A percentile compares a stretch with the other conserved stretches of the same genome.
These are phyloP conservation scores for Coemansia sp. DNA, from an alignment of 371 early-diverging fungal genomes.

Conservation along the genomic window DNA sequence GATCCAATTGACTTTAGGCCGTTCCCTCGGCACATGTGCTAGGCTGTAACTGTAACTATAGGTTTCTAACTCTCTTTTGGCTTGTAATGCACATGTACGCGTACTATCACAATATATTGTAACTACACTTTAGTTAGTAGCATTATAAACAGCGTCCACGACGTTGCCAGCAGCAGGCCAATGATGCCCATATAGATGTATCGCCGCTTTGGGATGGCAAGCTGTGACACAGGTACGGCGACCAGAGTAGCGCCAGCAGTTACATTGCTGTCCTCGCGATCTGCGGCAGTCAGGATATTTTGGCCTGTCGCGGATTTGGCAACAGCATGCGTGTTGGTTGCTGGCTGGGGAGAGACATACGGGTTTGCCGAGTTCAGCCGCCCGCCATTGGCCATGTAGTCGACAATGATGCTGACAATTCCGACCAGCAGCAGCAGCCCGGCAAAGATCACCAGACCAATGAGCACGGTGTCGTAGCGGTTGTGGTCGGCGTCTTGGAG, in stretches of 20 bases:
- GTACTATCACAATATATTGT: not conserved
- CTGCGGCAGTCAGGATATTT: not conserved
- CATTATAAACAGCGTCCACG: slow-evolving; percentile 41
- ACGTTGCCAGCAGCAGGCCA: slow-evolving; percentile 25
- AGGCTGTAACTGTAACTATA: not conserved
- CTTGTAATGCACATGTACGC: not conserved
- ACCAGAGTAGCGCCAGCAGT: not conserved
- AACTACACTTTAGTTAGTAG: slow-evolving; percentile 24
- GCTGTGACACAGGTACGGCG: not conserved
- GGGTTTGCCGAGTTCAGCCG: slow-evolving; percentile 44
- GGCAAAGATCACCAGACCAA: slow-evolving; percentile 40
- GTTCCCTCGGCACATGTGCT: slow-evolving; percentile 33
- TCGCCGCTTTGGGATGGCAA: slow-evolving; percentile 24
- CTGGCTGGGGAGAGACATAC: slow-evolving; percentile 7
- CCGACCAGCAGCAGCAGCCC: slow-evolving; percentile 36
- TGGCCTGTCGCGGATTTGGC: not conserved
- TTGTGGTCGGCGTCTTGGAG: slow-evolving; percentile 50
- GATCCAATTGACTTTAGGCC: slow-evolving; percentile 15
- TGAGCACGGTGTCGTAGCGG: slow-evolving; percentile 43
- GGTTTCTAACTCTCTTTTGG: not conserved
- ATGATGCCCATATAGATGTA: slow-evolving; percentile 38
- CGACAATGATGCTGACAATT: slow-evolving; percentile 19
- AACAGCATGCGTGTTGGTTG: not conserved
- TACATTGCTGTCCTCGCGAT: not conserved
- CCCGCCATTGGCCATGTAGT: slow-evolving; percentile 23